phyloP scores from a whole-genome alignment of 192 early-diverging fungal species.

The Chytriomyces confervae region DNA sequence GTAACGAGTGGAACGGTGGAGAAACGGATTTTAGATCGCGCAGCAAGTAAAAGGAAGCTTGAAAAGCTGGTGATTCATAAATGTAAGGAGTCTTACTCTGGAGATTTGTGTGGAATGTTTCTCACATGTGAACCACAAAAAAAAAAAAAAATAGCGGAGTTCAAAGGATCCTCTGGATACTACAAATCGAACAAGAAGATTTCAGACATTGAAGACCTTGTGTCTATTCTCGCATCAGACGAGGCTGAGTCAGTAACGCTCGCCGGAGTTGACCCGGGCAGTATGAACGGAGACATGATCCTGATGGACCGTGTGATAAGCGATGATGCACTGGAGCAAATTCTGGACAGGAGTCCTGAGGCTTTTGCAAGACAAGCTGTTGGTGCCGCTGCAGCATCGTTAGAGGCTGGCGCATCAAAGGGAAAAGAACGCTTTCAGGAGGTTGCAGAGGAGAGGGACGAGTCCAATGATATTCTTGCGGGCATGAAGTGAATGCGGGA shows the following conservation, averaged over 20 bases:
- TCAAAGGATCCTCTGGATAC: constrained; percentile 52
- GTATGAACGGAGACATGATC: constrained; percentile 35
- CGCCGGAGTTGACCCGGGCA: constrained; percentile 19
- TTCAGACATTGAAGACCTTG: constrained; percentile 64
- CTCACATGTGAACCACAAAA: background rate
- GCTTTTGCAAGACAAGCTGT: constrained; percentile 35
- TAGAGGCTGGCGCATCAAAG: background rate
- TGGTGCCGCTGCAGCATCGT: background rate
- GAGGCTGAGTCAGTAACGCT: constrained; percentile 68
- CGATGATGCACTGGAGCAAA: constrained; percentile 47
- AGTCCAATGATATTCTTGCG: constrained; percentile 18
- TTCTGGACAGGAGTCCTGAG: constrained; percentile 52
- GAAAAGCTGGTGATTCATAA: constrained; percentile 97
- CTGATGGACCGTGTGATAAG: constrained; percentile 39
- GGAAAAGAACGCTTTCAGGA: constrained; percentile 20
- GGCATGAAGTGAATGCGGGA: background rate
- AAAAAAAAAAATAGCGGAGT: constrained; percentile 38
- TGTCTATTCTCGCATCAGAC: constrained; percentile 73
- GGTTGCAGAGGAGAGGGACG: constrained; percentile 28
- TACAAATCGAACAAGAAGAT: constrained; percentile 41
- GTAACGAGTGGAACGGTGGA: constrained; percentile 87
- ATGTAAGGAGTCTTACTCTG: constrained; percentile 7
- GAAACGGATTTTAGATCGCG: constrained; percentile 77
- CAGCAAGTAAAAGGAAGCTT: constrained; percentile 83
- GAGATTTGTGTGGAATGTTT: background rate